phyloP scores from a whole-genome alignment of 2,329 filamentous ascomycete genomes.

The Alternaria brassicae region DNA sequence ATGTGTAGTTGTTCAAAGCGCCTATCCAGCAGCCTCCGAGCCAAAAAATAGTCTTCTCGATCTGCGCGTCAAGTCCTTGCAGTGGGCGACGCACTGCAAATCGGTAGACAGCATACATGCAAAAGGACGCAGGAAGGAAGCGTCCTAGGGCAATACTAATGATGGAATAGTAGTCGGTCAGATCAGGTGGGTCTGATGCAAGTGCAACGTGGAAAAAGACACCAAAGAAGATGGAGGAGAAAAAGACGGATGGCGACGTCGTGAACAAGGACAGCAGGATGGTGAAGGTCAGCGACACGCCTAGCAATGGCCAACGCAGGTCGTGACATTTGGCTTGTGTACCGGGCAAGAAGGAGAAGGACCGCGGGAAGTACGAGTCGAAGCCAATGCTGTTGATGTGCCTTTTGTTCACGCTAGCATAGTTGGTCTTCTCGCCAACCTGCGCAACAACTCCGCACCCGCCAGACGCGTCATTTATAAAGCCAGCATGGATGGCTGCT shows the following conservation, averaged over 20 bases:
- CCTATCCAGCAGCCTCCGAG: constrained; percentile 91
- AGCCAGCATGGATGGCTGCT: constrained; percentile 82
- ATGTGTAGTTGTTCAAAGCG: constrained; percentile 91
- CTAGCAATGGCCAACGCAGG: constrained; percentile 82
- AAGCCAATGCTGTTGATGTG: constrained; percentile 81
- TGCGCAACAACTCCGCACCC: constrained; percentile 83
- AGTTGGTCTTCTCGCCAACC: constrained; percentile 71
- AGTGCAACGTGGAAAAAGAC: constrained; percentile 91
- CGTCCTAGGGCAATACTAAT: constrained; percentile 81
- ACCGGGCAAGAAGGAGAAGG: constrained; percentile 76
- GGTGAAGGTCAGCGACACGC: constrained; percentile 81
- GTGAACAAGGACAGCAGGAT: constrained; percentile 81
- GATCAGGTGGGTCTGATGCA: constrained; percentile 82
- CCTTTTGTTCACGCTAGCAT: constrained; percentile 69
- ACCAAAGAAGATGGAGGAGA: constrained; percentile 80
- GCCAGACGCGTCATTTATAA: constrained; percentile 73
- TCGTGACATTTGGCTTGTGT: constrained; percentile 75
- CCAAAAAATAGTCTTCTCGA: constrained; percentile 92
- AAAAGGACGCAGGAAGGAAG: constrained; percentile 86
- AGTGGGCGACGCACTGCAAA: constrained; percentile 80
- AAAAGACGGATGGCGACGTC: constrained; percentile 79
- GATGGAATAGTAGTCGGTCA: constrained; percentile 71
- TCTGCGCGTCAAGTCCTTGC: constrained; percentile 74
- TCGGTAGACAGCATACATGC: constrained; percentile 85
- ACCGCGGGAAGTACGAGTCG: constrained; percentile 86